A percentile compares a stretch with the other conserved stretches of the same genome.
Conservation (phyloP, 768 basidiomycete species). For the Clavaria fumosa region DNA sequence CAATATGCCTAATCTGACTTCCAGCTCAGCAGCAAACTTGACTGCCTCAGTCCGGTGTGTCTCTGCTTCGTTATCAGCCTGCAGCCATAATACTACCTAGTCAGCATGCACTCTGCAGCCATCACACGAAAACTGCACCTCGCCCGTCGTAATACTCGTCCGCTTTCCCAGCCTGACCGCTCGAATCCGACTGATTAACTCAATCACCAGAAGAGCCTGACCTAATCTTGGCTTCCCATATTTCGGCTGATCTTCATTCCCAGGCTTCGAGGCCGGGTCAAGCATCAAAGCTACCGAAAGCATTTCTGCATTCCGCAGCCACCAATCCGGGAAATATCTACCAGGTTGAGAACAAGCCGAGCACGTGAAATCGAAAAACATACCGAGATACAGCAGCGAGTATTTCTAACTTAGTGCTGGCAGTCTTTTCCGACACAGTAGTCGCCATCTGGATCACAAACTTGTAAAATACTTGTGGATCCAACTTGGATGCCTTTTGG, state of each 20-base stretch:
- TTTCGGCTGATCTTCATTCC: constrained; percentile 6
- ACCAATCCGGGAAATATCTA: constrained; percentile 43
- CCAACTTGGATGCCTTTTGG: too few species aligned
- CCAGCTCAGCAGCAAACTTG: constrained; percentile 40
- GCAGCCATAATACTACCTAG: neutral
- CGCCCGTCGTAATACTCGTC: constrained; percentile 15
- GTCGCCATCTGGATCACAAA: too few species aligned
- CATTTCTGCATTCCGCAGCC: constrained; percentile 62
- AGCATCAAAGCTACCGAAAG: constrained; percentile 52
- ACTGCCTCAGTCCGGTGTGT: constrained; percentile 18
- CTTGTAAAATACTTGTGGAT: too few species aligned
- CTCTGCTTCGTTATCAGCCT: constrained; percentile 6
- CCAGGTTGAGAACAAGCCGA: constrained; percentile 36
- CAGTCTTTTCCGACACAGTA: too few species aligned
- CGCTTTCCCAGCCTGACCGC: constrained; percentile 25
- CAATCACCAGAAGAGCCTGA: constrained; percentile 44
- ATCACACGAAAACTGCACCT: too few species aligned
- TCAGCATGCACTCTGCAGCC: too few species aligned
- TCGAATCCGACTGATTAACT: constrained; percentile 41
- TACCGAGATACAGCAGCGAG: constrained; percentile 47
- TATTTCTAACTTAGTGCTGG: too few species aligned
- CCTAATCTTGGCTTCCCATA: constrained; percentile 44
- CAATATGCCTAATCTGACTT: constrained; percentile 37
- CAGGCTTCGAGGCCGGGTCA: constrained; percentile 22
- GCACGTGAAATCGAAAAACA: constrained; percentile 39